Percentiles rank a stretch among this genome's conserved stretches.
phyloP scores from a whole-genome alignment of 352 stramenopile species.

The Phytophthora capsici region DNA sequence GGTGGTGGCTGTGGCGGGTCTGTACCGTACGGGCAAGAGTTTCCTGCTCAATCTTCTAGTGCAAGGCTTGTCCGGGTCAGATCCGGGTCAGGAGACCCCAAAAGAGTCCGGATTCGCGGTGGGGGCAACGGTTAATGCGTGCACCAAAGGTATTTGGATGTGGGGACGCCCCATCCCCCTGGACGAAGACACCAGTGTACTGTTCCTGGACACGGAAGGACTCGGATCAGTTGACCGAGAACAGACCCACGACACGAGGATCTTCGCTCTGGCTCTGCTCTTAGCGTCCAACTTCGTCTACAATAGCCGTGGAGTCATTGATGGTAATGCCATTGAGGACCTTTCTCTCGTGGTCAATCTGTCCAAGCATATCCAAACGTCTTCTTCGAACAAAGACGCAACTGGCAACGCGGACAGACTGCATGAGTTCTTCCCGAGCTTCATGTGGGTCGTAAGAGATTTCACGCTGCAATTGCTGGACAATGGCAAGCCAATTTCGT shows the following conservation, averaged over 20 bases:
- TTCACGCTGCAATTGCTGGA: conserved; percentile 90
- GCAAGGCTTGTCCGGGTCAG: conserved; percentile 48
- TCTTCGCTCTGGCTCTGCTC: conserved; percentile 90
- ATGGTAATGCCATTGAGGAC: conserved; percentile 90
- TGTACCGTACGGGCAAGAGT: conserved; percentile 92
- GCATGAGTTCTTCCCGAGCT: conserved; percentile 87
- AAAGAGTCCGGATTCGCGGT: conserved; percentile 72
- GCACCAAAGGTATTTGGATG: conserved; percentile 94
- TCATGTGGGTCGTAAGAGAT: conserved; percentile 92
- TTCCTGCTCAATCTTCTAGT: conserved; percentile 91
- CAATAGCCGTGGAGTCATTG: conserved; percentile 91
- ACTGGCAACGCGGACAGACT: conserved; percentile 43
- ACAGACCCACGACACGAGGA: conserved; percentile 90
- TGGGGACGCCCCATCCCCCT: conserved; percentile 83
- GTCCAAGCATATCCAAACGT: conserved; percentile 91
- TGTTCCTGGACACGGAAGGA: conserved; percentile 92
- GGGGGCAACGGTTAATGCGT: conserved; percentile 87
- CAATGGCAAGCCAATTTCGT: conserved; percentile 87
- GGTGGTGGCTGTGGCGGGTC: conserved; percentile 83
- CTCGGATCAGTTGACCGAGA: conserved; percentile 83
- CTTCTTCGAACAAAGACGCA: conserved; percentile 34
- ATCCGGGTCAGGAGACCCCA: conserved; percentile 4
- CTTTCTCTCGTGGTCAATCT: conserved; percentile 92
- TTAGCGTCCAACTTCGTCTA: conserved; percentile 91
- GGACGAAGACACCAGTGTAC: conserved; percentile 68